Evolutionary conservation across 129 eudicot species (phyloP), one percentile per base, ranked within the genome.

Genomic region (Ambrosia artemisiifolia): DNA sequence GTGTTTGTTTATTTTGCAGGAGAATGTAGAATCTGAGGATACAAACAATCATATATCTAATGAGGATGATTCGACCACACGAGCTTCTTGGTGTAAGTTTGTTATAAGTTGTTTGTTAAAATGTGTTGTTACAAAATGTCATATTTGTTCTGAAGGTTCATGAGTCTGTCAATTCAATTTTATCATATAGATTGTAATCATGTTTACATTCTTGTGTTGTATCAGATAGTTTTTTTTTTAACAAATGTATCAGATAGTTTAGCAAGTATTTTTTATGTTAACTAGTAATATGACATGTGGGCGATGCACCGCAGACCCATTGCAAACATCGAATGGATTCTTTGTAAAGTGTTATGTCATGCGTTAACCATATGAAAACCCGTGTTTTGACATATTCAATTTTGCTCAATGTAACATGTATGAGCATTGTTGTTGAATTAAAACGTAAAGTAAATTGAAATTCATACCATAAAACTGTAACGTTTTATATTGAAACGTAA

Each of bases 1-100:
- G 47, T 40, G 70, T 61, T 46, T 40, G 70, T 61, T 46, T 47
- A 13, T 73, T 44, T 33, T 73, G 61, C 77, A 73, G 77, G 77
- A 57, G 34, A 69, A 33, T 18, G 74, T 51, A 50, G 63, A 48
- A 69, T 35, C 38, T 49, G 50, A 40, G 44, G 24, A 49, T 47
- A 30, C 34, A 46, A 73, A 73, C 77, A 47, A 14, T 47, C 44
- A 17, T 46, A n/a, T 43, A 10, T 71, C 50, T 43, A 38, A 17
- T 7, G 28, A 35, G 6, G 57, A 71, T 17, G 43, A 20, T 63
- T 16, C 7, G 35, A 14, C 70, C 4, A 65, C 63, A 7, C 24
- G 16, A 74, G 13, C 40, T 50, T 65, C 54, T 51, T 24, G 54
- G 72, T 64, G 38, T 50, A 14, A 42, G 34, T 32, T 71, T 40